phyloP scores from a whole-genome alignment of 176 grass and related monocot genomes.

The Eragrostis nindensis region DNA sequence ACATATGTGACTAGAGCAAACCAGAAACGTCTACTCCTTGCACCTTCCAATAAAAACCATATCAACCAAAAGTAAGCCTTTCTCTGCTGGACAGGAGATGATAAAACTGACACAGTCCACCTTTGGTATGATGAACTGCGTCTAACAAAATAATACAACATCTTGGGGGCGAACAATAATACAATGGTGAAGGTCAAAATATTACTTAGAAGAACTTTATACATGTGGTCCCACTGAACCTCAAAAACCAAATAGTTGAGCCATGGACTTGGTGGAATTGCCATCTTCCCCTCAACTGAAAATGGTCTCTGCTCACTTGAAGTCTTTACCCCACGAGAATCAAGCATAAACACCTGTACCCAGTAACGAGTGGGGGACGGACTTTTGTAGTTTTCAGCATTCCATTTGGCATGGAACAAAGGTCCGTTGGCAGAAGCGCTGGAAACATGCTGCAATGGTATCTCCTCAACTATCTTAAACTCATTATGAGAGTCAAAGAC shows the following conservation, averaged over 20 bases:
- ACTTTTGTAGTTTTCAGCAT: conserved; percentile 80
- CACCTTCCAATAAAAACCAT: conserved; percentile 73
- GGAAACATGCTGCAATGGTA: conserved; percentile 60
- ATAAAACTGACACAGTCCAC: conserved; percentile 50
- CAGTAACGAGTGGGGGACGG: conserved; percentile 69
- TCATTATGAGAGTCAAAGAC: conserved; percentile 74
- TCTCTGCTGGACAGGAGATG: conserved; percentile 45
- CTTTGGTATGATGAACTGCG: conserved; percentile 49
- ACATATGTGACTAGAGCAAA: conserved; percentile 60
- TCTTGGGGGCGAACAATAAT: conserved; percentile 56
- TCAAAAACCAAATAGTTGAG: conserved; percentile 69
- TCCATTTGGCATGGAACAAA: conserved; percentile 88
- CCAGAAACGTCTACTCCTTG: conserved; percentile 69
- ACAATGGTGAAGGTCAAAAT: conserved; percentile 61
- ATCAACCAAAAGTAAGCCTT: conserved; percentile 54
- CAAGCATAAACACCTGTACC: conserved; percentile 68
- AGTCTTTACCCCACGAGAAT: conserved; percentile 61
- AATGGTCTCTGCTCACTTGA: conserved; percentile 64
- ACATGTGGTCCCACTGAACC: conserved; percentile 78
- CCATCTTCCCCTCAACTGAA: conserved; percentile 69
- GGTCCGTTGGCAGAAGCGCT: conserved; percentile 44
- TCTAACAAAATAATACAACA: conserved; percentile 51
- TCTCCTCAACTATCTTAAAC: conserved; percentile 85
- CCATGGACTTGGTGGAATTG: conserved; percentile 40
- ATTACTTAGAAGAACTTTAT: conserved; percentile 67